These are phyloP conservation scores for Fusarium equiseti DNA, from an alignment of 2,329 filamentous ascomycete species.

Conservation along the genomic window DNA sequence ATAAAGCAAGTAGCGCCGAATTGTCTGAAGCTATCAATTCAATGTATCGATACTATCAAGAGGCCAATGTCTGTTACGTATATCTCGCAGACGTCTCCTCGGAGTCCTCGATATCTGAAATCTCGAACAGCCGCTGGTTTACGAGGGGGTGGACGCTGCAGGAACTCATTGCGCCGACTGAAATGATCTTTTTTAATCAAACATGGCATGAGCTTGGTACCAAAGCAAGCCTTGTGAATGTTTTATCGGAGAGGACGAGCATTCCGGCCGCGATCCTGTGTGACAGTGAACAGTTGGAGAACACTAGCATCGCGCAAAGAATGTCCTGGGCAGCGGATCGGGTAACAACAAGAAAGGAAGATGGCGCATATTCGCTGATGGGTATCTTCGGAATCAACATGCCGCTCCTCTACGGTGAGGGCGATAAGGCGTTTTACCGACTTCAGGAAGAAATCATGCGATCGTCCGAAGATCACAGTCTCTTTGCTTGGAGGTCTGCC, in stretches of 20 bases:
- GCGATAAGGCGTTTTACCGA: conserved; percentile 9
- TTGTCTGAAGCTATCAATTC: conserved; percentile 36
- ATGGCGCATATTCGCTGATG: conserved; percentile 9
- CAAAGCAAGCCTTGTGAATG: neutral
- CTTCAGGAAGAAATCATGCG: conserved; percentile 23
- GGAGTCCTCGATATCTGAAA: accelerated
- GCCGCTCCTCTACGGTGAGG: conserved; percentile 7
- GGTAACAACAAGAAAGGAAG: conserved; percentile 9
- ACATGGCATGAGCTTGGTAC: neutral
- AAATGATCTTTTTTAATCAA: conserved; percentile 2
- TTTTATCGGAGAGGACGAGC: neutral
- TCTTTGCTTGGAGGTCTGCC: conserved; percentile 2
- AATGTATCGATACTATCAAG: conserved; percentile 40
- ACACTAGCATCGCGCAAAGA: neutral
- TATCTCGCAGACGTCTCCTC: conserved; percentile 21
- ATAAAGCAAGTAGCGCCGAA: conserved; percentile 37
- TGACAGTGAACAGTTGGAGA: neutral
- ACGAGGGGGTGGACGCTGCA: conserved; percentile 27
- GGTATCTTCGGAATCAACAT: conserved; percentile 13
- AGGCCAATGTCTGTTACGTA: conserved; percentile 20
- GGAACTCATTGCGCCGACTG: neutral
- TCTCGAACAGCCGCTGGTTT: conserved; percentile 13
- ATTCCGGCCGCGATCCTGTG: neutral
- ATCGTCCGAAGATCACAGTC: neutral
- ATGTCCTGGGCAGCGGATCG: conserved; percentile 22